Base-by-base conservation (phyloP, 257 asterid species). In the Schizonepeta tenuifolia region DNA sequence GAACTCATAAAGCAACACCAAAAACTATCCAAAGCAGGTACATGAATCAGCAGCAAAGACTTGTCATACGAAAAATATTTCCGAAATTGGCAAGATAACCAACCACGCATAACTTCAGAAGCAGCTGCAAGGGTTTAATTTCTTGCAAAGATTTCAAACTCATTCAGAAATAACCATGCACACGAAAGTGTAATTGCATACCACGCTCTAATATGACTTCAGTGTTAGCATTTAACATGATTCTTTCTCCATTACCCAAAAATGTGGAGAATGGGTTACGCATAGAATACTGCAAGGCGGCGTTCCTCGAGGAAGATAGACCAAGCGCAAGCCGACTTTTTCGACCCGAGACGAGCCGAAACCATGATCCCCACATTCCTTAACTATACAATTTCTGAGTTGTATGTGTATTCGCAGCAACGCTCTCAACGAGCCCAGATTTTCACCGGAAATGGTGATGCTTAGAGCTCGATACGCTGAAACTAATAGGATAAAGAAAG, bases 281-380 rank as follows among this genome's bases (percentile, higher is more conserved):
- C 64, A 12, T 13, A 24, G 0, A 62, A 31, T 66, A 70, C 26
- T 47, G 82, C 20, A 59, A 12, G 22, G 72, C 2, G 50, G 73
- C 47, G 40, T 41, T 76, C 51, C 71, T 76, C 20, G 83, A 79
- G 51, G 83, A 78, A 47, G 80, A 70, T 0, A 81, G 41, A 67
- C 69, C 63, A 73, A 75, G 35, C 53, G 77, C 61, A 50, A 46
- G 59, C 26, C 76, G 71, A 56, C 76, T 61, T 69, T 77, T 80
- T 70, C 81, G 71, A 75, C 82, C 82, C 12, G 82, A 79, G 22
- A 80, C 43, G 64, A 76, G 74, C 55, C 81, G 83, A 75, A 79
- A 65, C 88, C 81, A 78, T 75, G 82, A 75, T 11, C 38, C 73
- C 76, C 57, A 46, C 93, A 89, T 89, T 55, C 80, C 80, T 70